A percentile compares a stretch with the other conserved stretches of the same genome.
Evolutionary conservation across 495 filamentous ascomycete species (phyloP).

Genomic region (Talaromyces thailandensis): DNA sequence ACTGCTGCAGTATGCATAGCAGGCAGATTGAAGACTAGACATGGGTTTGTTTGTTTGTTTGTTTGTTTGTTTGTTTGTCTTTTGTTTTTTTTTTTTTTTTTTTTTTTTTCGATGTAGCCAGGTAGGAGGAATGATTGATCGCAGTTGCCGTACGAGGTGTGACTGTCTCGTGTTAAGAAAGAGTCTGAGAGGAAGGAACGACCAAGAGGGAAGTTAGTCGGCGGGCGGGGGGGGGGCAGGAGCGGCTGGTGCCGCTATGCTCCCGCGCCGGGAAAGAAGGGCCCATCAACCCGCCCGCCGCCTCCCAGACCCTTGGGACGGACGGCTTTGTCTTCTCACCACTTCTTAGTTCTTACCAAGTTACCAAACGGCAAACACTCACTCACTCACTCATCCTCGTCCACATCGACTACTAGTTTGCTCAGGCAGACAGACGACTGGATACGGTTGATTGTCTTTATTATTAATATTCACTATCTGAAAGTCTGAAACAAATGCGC

Average conservation of each 20-base stretch:
- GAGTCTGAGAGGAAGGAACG: neutral
- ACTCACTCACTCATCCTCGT: too few species aligned
- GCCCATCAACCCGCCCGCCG: slow-evolving; percentile 3
- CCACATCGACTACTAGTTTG: neutral
- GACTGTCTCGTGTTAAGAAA: too few species aligned
- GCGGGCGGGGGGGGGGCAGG: neutral
- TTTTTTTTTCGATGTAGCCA: too few species aligned
- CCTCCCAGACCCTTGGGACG: slow-evolving; percentile 8
- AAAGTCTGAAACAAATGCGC: neutral
- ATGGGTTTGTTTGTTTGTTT: too few species aligned
- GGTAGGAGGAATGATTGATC: neutral
- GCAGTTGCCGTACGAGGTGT: neutral
- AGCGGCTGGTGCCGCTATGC: neutral
- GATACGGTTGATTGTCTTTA: neutral
- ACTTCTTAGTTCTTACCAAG: too few species aligned
- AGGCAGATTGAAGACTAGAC: too few species aligned
- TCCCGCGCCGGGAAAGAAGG: neutral
- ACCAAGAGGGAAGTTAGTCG: neutral
- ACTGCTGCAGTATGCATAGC: neutral
- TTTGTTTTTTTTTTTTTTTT: too few species aligned
- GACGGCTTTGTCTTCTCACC: neutral
- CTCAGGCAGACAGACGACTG: neutral
- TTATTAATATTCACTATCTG: too few species aligned
- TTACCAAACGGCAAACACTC: too few species aligned
- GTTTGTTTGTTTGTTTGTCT: too few species aligned